Evolutionary conservation across 2,329 filamentous ascomycete species (phyloP), one percentile per base, ranked within the genome.

Genomic region (Sporothrix humicola): DNA sequence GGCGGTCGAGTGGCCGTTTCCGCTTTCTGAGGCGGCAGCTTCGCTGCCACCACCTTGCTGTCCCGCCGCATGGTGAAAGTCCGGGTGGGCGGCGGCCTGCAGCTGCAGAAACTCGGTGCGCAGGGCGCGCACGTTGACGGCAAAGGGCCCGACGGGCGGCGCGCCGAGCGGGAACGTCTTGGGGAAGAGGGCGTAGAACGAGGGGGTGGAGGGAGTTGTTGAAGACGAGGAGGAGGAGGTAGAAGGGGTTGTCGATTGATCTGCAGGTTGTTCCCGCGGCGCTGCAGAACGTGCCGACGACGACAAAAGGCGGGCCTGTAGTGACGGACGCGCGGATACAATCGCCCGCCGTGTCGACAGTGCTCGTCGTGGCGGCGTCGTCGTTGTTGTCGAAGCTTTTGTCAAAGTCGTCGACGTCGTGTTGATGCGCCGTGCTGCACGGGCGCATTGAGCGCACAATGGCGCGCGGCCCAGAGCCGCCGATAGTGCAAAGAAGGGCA

Each of bases 111-210:
- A 98, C 81, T 99, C 96, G 76, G 89, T 88, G 69, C 93, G 92
- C 23, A 98, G 88, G 17, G 88, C 85, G 73, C 87, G 85, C 13
- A 88, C 80, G 80, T 97, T 87, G 79, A 98, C 89, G 15, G 85
- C 82, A 86, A 98, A 99, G 74, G 90, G 87, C 0, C 94, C 92
- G 0, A 79, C 72, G 0, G 95, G 95, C 0, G 96, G 96, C 0
- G 94, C 92, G 1, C 95, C 95, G 0, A 82, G 72, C 0, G 94
- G 89, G 3, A 98, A 87, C 2, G 94, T 93, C 46, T 87, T 81
- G 1, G 95, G 94, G 85, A 99, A 99, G 83, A 98, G 89, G 73
- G 91, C 89, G 87, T 98, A 98, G 86, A 95, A 82, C 9, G 77
- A 75, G 12, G 75, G 76, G 7, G 63, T 17, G 3, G 71, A 73